Conservation (phyloP, 495 filamentous ascomycete species). For the Monascus purpureus region DNA sequence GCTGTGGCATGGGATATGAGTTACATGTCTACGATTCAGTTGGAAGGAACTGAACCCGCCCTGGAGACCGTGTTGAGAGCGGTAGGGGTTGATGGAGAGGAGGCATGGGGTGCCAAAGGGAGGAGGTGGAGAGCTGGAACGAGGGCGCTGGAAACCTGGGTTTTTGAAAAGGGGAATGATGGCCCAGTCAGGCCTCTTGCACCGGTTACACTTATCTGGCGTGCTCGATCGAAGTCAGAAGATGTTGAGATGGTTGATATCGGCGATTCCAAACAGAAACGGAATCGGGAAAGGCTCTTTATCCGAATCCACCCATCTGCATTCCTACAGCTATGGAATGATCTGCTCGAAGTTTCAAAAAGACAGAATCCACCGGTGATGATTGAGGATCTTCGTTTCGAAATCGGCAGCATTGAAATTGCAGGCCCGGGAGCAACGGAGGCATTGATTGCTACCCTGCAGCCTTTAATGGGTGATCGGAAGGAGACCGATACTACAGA, state of each 20-base stretch:
- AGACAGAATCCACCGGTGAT: constrained; percentile 56
- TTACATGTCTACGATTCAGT: constrained; percentile 75
- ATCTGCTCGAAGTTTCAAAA: constrained; percentile 55
- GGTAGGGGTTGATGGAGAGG: constrained; percentile 41
- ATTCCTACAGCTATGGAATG: constrained; percentile 72
- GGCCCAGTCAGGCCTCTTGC: constrained; percentile 46
- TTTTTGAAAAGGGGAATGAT: constrained; percentile 47
- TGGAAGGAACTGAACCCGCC: constrained; percentile 53
- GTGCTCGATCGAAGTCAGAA: constrained; percentile 12
- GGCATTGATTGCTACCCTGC: constrained; percentile 56
- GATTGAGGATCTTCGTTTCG: constrained; percentile 83
- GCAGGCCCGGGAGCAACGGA: constrained; percentile 76
- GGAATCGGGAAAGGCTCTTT: constrained; percentile 37
- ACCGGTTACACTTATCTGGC: constrained; percentile 67
- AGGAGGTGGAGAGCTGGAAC: constrained; percentile 62
- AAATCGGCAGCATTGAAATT: constrained; percentile 87
- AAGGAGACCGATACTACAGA: constrained; percentile 29
- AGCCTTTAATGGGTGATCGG: constrained; percentile 30
- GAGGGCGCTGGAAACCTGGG: constrained; percentile 52
- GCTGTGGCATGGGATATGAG: constrained; percentile 86
- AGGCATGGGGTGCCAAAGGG: constrained; percentile 46
- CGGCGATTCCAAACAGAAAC: constrained; percentile 9
- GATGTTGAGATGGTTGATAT: constrained; percentile 23
- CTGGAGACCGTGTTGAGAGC: constrained; percentile 49
- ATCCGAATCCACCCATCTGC: constrained; percentile 78